Conservation (phyloP, 331 rosid genomes). For the Acacia concinna region DNA sequence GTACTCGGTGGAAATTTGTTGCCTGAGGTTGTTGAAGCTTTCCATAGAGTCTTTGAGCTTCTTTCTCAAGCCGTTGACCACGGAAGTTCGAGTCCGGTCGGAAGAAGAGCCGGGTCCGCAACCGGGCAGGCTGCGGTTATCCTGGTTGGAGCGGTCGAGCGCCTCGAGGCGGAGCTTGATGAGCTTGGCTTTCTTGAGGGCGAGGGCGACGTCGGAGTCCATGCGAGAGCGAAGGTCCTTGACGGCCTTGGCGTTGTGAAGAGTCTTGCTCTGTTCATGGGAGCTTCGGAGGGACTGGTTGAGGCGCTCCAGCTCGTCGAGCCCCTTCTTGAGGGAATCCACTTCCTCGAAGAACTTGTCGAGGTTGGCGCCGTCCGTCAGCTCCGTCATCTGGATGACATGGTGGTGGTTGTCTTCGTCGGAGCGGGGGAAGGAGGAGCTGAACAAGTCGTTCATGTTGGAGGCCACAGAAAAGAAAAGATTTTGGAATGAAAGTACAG, state of each 20-base stretch:
- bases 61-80: constrained; percentile 78
- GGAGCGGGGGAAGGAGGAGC: constrained; percentile 39
- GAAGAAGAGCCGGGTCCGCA: constrained; percentile 85
- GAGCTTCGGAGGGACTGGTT: constrained; percentile 48
- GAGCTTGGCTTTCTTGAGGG: constrained; percentile 82
- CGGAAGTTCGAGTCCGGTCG: constrained; percentile 79
- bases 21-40: constrained; percentile 61
- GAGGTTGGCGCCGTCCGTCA: constrained; percentile 46
- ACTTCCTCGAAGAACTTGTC: constrained; percentile 79
- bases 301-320: constrained; percentile 72
- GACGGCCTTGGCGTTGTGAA: constrained; percentile 76
- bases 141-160: constrained; percentile 70
- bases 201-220: constrained; percentile 78
- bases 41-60: constrained; percentile 89
- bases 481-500: neutral
- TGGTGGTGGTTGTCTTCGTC: constrained; percentile 48
- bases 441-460: constrained; percentile 76
- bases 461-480: neutral
- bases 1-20: constrained; percentile 76
- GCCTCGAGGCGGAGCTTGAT: constrained; percentile 77
- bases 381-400: constrained; percentile 57
- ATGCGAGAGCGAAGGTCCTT: constrained; percentile 81
- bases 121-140: constrained; percentile 57
- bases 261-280: constrained; percentile 79
- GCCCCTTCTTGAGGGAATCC: constrained; percentile 67